Evolutionary conservation across 768 basidiomycete genomes (phyloP).

Genomic region (Tylopilus subfusipes): DNA sequence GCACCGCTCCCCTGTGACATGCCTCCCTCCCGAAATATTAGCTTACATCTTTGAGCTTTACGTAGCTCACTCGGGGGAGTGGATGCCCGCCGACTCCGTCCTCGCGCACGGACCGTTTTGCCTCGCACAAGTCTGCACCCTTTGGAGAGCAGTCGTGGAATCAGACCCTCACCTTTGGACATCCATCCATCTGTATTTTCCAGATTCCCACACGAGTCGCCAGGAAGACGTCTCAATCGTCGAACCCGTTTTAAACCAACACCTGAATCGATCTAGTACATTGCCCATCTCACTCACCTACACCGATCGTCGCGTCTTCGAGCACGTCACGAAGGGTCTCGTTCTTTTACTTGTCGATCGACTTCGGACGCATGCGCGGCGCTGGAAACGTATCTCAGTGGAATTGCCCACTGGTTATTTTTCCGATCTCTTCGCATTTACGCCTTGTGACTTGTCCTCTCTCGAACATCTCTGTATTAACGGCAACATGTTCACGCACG

Average conservation of each 20-base stretch:
- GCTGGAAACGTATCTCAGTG: slow-evolving; percentile 18
- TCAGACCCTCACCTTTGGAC: slow-evolving; percentile 23
- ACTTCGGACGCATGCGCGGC: slow-evolving; percentile 13
- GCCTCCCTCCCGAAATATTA: too few relatives aligned
- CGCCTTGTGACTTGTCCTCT: slow-evolving; percentile 12
- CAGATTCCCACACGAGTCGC: neutral
- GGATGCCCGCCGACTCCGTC: neutral
- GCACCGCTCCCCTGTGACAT: slow-evolving; percentile 1
- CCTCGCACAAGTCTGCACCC: slow-evolving; percentile 19
- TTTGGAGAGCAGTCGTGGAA: slow-evolving; percentile 16
- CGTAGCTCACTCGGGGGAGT: too few relatives aligned
- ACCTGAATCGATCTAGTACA: slow-evolving; percentile 12
- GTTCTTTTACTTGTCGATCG: slow-evolving; percentile 10
- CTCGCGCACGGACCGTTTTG: neutral
- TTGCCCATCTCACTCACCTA: slow-evolving; percentile 20
- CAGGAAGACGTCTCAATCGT: slow-evolving; percentile 4
- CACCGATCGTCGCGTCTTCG: slow-evolving; percentile 16
- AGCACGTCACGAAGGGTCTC: slow-evolving; percentile 3
- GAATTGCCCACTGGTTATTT: slow-evolving; percentile 10
- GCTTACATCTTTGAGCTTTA: too few relatives aligned
- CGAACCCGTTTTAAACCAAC: slow-evolving; percentile 1
- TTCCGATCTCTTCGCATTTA: slow-evolving; percentile 14
- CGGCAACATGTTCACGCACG: neutral
- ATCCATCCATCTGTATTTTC: slow-evolving; percentile 17
- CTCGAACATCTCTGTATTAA: slow-evolving; percentile 13